Percentiles rank a stretch among this genome's conserved stretches.
Conservation (phyloP, 2,329 filamentous ascomycete genomes). For the Colletotrichum sidae region DNA sequence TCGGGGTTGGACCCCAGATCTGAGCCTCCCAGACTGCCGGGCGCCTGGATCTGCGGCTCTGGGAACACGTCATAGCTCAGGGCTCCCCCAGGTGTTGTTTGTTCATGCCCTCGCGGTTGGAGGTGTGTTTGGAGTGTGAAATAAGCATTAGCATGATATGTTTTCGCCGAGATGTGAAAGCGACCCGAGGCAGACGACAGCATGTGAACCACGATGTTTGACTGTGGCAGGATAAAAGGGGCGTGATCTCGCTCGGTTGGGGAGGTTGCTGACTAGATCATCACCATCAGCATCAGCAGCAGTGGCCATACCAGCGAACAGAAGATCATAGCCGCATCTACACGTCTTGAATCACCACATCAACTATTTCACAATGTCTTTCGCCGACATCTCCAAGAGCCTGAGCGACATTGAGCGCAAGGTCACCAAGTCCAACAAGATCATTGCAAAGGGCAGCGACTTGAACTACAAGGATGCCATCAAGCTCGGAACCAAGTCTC, state of each 20-base stretch:
- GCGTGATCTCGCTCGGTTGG: not conserved
- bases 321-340: not conserved
- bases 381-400: conserved; percentile 31
- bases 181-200: conserved; percentile 20
- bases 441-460: conserved; percentile 26
- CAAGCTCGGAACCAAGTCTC: conserved; percentile 28
- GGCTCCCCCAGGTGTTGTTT: conserved; percentile 23
- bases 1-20: conserved; percentile 21
- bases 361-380: conserved; percentile 20
- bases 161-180: not conserved
- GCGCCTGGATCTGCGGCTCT: conserved; percentile 25
- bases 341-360: not conserved
- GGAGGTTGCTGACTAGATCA: rapidly evolving
- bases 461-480: conserved; percentile 32
- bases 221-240: conserved; percentile 20
- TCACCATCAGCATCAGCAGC: not conserved
- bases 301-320: not conserved
- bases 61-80: conserved; percentile 30
- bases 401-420: conserved; percentile 34
- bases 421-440: conserved; percentile 31
- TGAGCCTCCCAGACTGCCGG: conserved; percentile 4
- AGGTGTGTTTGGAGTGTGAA: not conserved
- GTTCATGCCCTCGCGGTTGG: conserved; percentile 24
- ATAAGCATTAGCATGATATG: no score
- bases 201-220: conserved; percentile 31